Conservation (phyloP, 2,329 filamentous ascomycete genomes). For the Fusarium brevicatenulatum region DNA sequence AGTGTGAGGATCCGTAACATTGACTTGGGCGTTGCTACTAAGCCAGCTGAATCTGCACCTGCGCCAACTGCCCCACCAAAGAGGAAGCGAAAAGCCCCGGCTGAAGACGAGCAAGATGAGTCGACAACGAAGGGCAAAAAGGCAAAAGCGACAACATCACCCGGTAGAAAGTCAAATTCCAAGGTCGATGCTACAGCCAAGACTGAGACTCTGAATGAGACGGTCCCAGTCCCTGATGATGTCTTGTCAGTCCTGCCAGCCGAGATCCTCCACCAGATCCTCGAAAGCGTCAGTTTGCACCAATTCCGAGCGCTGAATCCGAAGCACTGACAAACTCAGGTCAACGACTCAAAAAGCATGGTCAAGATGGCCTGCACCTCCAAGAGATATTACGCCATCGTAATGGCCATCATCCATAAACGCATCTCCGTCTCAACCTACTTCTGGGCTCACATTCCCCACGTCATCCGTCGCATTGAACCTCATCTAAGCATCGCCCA, state of each 20-base stretch:
- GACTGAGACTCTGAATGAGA: rapidly evolving
- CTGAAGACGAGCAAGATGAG: neutral
- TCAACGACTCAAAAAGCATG: neutral
- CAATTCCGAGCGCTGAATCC: rapidly evolving
- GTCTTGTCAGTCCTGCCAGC: neutral
- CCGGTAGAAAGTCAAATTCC: rapidly evolving
- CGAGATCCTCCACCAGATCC: neutral
- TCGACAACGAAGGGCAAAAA: neutral
- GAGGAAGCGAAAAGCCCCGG: neutral
- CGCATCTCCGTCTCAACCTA: neutral
- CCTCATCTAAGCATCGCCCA: conserved; percentile 7
- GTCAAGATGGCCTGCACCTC: conserved; percentile 9
- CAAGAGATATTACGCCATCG: neutral
- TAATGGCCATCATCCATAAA: neutral
- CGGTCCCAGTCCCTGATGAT: neutral
- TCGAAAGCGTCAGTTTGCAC: neutral
- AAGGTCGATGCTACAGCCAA: rapidly evolving
- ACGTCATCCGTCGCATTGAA: neutral
- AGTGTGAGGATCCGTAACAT: neutral
- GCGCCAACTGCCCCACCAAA: neutral
- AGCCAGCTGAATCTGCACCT: neutral
- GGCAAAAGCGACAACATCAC: rapidly evolving
- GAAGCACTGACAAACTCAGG: neutral
- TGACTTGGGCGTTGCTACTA: neutral
- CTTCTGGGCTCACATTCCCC: neutral